phyloP scores from a whole-genome alignment of 129 eudicot species.

The Flaveria trinervia region DNA sequence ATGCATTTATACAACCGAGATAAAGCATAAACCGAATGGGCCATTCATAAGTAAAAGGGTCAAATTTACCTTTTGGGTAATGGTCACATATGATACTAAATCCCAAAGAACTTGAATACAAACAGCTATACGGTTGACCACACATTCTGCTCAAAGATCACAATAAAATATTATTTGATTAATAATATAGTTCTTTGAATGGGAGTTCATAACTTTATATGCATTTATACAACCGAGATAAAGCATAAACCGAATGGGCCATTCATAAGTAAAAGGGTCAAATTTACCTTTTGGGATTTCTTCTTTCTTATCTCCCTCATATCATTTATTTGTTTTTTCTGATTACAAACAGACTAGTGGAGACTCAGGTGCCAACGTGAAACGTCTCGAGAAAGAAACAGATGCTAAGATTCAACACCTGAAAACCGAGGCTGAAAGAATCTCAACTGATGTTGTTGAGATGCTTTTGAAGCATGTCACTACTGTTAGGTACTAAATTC shows the following conservation, averaged over 20 bases:
- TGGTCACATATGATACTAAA: background rate
- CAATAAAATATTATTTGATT: no score
- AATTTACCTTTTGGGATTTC: background rate
- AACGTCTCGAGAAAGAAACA: slow-evolving; percentile 81
- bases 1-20: background rate
- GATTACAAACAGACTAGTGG: slow-evolving; percentile 64
- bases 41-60: background rate
- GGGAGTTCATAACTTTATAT: background rate
- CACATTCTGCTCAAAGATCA: background rate
- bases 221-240: background rate
- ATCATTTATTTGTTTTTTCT: background rate
- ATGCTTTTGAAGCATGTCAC: slow-evolving; percentile 57
- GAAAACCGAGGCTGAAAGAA: slow-evolving; percentile 57
- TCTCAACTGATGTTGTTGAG: slow-evolving; percentile 71
- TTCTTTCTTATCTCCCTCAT: background rate
- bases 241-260: background rate
- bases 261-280: background rate
- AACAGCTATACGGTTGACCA: no score
- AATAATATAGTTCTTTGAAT: background rate
- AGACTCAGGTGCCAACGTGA: slow-evolving; percentile 85
- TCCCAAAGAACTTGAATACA: no score
- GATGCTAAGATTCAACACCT: slow-evolving; percentile 58
- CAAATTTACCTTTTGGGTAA: background rate
- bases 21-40: background rate
- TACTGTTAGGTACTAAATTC: slow-evolving; percentile 35